phyloP scores from a whole-genome alignment of 305 asterid species.

The Plantago coronopus region DNA sequence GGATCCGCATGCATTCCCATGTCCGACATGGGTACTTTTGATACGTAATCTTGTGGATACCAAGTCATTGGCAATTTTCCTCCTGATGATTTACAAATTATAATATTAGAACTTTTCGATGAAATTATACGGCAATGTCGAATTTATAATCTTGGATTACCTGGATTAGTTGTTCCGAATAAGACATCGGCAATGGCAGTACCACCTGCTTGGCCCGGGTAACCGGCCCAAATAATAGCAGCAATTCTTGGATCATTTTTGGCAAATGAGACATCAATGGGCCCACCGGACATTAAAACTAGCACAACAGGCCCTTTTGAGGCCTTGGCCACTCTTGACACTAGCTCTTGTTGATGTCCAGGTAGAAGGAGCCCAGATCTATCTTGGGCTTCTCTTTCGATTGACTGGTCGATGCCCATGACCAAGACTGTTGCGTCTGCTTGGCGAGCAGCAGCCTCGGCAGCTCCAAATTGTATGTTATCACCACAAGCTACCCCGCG shows the following conservation, averaged over 20 bases:
- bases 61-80: conserved; percentile 85
- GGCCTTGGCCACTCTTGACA: conserved; percentile 67
- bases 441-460: conserved; percentile 57
- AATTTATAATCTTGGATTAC: too few species aligned
- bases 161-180: conserved; percentile 75
- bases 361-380: conserved; percentile 63
- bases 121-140: too few species aligned
- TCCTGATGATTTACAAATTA: conserved; percentile 30
- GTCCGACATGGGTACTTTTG: conserved; percentile 59
- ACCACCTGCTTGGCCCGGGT: conserved; percentile 96
- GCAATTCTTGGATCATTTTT: conserved; percentile 58
- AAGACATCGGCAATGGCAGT: conserved; percentile 73
- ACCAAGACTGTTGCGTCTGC: conserved; percentile 73
- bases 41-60: conserved; percentile 65
- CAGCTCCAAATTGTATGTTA: conserved; percentile 41
- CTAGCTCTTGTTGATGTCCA: conserved; percentile 71
- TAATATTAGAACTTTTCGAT: background rate
- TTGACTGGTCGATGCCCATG: conserved; percentile 63
- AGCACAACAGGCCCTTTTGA: conserved; percentile 70
- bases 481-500: conserved; percentile 40
- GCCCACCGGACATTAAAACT: conserved; percentile 80
- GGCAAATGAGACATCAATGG: conserved; percentile 74
- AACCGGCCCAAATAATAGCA: conserved; percentile 81
- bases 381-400: conserved; percentile 70
- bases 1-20: conserved; percentile 79